Percentiles rank a stretch among this genome's conserved stretches.
These are phyloP conservation scores for Amborella trichopoda DNA, from an alignment of 164 flowering plant genomes.

Conservation along the genomic window DNA sequence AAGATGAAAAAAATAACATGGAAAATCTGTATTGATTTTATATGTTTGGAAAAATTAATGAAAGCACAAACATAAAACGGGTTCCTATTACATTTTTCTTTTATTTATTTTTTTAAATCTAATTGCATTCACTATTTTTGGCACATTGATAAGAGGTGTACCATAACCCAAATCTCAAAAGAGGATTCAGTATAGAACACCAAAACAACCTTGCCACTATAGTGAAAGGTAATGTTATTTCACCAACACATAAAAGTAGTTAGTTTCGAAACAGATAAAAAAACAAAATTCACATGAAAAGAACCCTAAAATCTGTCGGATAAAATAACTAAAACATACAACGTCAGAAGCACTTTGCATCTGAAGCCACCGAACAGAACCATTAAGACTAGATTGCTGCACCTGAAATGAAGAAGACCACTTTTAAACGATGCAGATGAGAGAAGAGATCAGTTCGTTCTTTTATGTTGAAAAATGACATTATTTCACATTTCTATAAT, in stretches of 20 bases:
- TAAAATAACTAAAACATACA: constrained; percentile 16
- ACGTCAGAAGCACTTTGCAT: constrained; percentile 48
- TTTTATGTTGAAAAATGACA: not conserved
- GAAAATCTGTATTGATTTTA: not conserved
- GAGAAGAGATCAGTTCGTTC: not conserved
- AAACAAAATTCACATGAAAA: not conserved
- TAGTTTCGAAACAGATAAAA: not conserved
- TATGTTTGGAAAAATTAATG: not conserved
- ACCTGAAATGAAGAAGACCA: constrained; percentile 20
- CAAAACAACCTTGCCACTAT: not conserved
- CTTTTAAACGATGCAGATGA: not conserved
- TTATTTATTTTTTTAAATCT: not conserved
- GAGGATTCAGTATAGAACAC: not conserved
- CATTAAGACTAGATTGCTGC: constrained; percentile 32
- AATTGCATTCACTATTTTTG: not conserved
- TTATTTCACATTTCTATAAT: not conserved
- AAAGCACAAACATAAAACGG: not conserved
- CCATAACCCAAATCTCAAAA: not conserved
- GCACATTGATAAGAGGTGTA: not conserved
- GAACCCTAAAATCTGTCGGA: not conserved
- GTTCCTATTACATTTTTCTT: not conserved
- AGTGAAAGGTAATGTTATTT: not conserved
- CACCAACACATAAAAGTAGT: too few species aligned
- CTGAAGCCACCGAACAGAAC: constrained; percentile 76
- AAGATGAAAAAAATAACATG: constrained; percentile 1